Base-by-base conservation (phyloP, 2,329 filamentous ascomycete genomes). In the Chaetomiaceae sp. region DNA sequence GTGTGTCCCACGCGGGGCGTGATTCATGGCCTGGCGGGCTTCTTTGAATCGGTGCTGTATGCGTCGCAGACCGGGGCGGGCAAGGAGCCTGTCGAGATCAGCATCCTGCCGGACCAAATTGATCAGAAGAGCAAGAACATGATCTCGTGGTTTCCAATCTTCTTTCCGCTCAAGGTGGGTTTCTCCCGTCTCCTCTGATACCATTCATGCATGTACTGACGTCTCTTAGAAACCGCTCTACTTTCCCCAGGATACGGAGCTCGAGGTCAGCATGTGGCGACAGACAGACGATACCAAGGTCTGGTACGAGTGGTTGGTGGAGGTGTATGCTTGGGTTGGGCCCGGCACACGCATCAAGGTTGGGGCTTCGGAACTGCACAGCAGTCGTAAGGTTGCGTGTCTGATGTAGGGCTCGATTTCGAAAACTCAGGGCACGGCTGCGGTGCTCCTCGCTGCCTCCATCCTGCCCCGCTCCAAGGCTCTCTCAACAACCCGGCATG, bases 101-200 rank as follows among this genome's bases (percentile, higher is more conserved):
- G 90, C 65, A 99, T 88, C 4, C 87, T 96, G 64, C 95, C 94
- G 0, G 87, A 95, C 59, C 89, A 86, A 27, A 97, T 99, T 72
- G 89, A 94, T 51, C 75, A 75, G 53, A 97, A 97, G 80, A 96
- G 90, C 76, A 87, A 87, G 66, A 91, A 95, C 64, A 99, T 99
- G 95, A 95, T 96, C 59, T 95, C 89, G 51, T 99, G 94, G 94
- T 99, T 99, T 68, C 94, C 94, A 1, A 97, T 99, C 27, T 96
- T 92, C 73, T 99, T 99, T 67, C 94, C 95, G 0, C 73, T 99
- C 13, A 95, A 94, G 83, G 90, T 91, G 75, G 65, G 80, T 67
- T 46, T 30, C 34, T 20, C 9, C 9, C 7, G 44, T 9, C 11
- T 43, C 8, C 9, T 27, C 7, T 29, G 20, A n/a, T 14, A 5